Base-by-base conservation (phyloP, 805 yeast genomes). In the Ogataea parapolymorpha region DNA sequence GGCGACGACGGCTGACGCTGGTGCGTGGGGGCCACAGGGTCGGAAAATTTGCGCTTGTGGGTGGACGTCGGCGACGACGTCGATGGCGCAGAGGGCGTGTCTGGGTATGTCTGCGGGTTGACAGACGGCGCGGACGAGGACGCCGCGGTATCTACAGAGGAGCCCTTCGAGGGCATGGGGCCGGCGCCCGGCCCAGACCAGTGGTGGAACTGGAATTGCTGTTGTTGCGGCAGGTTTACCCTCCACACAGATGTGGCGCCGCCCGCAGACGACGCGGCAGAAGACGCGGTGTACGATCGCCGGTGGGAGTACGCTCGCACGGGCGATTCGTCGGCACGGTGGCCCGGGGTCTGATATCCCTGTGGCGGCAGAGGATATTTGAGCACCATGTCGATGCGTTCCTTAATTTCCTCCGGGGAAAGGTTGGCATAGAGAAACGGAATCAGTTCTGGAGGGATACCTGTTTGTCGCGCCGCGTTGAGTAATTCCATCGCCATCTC, bases 401-500 rank as follows among this genome's bases (percentile, higher is more conserved):
- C 41, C 22, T 23, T 41, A 18, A 46, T 30, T 16, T 50, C 54
- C 6, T 42, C 47, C 9, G 51, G 41, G 5, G 46, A 36, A 14
- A 41, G 18, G 11, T 49, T 32, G 26, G 53, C 40, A 33, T 56
- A 56, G 35, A 60, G 35, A 14, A 43, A 34, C 6, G 63, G 63
- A 14, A 61, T 54, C 26, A 50, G 34, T 14, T 50, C 55, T 2
- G 60, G 53, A 5, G 58, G 49, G 2, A 59, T 42, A 5, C 55
- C 55, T 16, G 44, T 32, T 2, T 49, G 35, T 2, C 42, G 33
- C 4, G 58, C 50, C 58, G 65, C 32, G 58, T 48, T 60, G 26
- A 73, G 46, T 10, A 72, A 50, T 31, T 71, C 71, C 9, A 72
- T 35, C 2, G 70, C 58, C 5, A 63, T 50, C 5, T 50, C 41